phyloP scores from a whole-genome alignment of 345 rosid genomes.

The Linum usitatissimum region DNA sequence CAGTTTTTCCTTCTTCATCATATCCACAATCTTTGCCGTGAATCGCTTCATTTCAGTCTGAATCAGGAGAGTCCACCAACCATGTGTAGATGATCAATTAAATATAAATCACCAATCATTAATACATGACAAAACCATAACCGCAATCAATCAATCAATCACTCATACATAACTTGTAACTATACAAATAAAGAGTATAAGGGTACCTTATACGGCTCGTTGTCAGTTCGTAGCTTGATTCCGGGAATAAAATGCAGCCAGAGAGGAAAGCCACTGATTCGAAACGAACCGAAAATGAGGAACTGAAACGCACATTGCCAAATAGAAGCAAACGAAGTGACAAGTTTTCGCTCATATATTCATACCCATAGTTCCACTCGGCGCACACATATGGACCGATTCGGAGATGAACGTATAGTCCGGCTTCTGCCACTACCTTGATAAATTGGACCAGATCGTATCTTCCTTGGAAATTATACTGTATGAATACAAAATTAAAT shows the following conservation, averaged over 20 bases:
- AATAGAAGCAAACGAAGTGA: neutral
- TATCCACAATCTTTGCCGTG: conserved; percentile 72
- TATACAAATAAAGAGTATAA: neutral
- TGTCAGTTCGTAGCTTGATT: conserved; percentile 75
- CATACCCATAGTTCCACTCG: conserved; percentile 93
- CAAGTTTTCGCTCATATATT: neutral
- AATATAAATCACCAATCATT: neutral
- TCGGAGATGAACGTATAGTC: conserved; percentile 83
- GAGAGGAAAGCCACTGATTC: conserved; percentile 78
- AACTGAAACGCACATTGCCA: no score
- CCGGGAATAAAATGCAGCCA: conserved; percentile 90
- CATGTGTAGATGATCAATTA: neutral
- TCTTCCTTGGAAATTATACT: conserved; percentile 90
- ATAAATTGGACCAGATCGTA: conserved; percentile 73
- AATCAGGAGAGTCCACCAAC: conserved; percentile 4
- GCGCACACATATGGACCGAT: conserved; percentile 97
- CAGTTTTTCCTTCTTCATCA: conserved; percentile 83
- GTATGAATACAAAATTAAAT: conserved; percentile 8
- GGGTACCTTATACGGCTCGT: conserved; percentile 75
- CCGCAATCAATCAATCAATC: neutral
- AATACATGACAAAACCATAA: neutral
- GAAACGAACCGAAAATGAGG: neutral
- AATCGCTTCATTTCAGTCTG: conserved; percentile 87
- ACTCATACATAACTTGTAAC: conserved; percentile 6
- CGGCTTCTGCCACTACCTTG: conserved; percentile 72